These are phyloP conservation scores for Nyctanthes arbortristis DNA, from an alignment of 257 asterid genomes.

Conservation along the genomic window DNA sequence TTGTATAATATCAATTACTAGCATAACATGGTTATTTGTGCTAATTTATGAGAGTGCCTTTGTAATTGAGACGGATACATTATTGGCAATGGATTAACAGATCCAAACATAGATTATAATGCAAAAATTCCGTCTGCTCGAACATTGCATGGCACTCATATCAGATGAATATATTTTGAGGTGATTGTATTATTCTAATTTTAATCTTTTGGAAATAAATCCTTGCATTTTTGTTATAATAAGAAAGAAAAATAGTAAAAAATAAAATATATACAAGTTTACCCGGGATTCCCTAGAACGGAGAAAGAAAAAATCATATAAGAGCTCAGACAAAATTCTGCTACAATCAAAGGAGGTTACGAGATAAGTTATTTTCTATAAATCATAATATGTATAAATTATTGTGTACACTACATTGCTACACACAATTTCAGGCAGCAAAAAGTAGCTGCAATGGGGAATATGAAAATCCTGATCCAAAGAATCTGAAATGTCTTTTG, in stretches of 20 bases:
- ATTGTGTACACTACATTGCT: too few relatives aligned
- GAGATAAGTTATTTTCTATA: too few relatives aligned
- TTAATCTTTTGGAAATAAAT: not conserved
- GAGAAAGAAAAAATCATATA: too few relatives aligned
- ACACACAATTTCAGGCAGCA: conserved; percentile 23
- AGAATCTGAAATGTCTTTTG: conserved; percentile 13
- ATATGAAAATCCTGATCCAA: conserved; percentile 22
- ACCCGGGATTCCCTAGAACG: too few relatives aligned
- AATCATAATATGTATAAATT: too few relatives aligned
- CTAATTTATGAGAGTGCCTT: not conserved
- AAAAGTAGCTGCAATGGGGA: conserved; percentile 29
- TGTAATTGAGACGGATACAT: conserved; percentile 18
- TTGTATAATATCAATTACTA: too few relatives aligned
- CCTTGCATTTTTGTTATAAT: too few relatives aligned
- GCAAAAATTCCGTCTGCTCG: conserved; percentile 20
- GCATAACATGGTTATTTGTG: not conserved
- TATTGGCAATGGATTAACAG: conserved; percentile 17
- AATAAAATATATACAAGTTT: too few relatives aligned
- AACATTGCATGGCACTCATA: conserved; percentile 22
- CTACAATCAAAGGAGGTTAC: too few relatives aligned
- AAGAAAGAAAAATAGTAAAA: too few relatives aligned
- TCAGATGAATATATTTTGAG: conserved; percentile 24
- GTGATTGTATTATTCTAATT: not conserved
- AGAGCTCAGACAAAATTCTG: too few relatives aligned
- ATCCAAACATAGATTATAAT: not conserved